phyloP scores from a whole-genome alignment of 495 filamentous ascomycete species.

The Neurospora sp. region DNA sequence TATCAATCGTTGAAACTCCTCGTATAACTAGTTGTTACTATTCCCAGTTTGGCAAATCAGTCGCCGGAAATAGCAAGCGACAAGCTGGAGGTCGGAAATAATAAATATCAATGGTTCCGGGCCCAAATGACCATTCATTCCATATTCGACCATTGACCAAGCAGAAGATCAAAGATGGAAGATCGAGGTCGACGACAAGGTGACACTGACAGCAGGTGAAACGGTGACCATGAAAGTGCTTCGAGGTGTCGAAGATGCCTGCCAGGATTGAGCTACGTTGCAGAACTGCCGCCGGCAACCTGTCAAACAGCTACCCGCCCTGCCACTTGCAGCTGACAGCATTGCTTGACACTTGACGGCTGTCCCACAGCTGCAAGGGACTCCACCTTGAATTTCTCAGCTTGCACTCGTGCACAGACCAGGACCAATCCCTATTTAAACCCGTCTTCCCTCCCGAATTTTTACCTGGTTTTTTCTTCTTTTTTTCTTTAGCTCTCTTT shows the following conservation, averaged over 20 bases:
- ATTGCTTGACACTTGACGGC: not conserved
- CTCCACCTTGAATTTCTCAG: not conserved
- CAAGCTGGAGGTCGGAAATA: not conserved
- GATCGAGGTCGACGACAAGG: not conserved
- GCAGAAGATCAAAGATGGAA: not conserved
- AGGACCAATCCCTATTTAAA: not conserved
- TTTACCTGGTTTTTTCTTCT: conserved; percentile 5
- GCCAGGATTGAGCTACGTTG: not conserved
- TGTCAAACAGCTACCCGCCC: not conserved
- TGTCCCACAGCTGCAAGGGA: not conserved
- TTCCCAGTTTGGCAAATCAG: not conserved
- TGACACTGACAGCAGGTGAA: not conserved
- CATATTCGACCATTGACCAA: not conserved
- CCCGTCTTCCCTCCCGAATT: not conserved
- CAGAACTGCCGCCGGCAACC: not conserved
- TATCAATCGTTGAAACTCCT: not conserved
- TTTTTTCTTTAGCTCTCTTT: conserved; percentile 29
- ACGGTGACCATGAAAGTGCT: not conserved
- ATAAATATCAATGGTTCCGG: not conserved
- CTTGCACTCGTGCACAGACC: conserved; percentile 9
- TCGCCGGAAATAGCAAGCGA: not conserved
- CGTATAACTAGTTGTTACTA: not conserved
- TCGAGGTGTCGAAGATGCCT: not conserved
- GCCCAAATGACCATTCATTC: not conserved
- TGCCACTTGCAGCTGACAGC: not conserved